Base-by-base conservation (phyloP, 1,284 basidiomycete species). In the Melanopsichium pennsylvanicum region DNA sequence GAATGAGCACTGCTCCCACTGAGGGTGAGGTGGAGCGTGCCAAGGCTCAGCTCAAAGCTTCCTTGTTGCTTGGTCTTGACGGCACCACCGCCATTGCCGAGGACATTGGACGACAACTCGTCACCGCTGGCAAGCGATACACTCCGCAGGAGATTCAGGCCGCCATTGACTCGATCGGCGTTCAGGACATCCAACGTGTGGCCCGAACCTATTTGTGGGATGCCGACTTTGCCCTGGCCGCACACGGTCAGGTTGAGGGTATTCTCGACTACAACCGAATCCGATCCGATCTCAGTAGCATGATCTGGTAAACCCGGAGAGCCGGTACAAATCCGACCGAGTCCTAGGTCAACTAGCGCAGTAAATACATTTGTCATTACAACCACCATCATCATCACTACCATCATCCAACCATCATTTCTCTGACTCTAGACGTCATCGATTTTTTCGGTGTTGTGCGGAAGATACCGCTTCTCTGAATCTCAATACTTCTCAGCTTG, bases 201-300 rank as follows among this genome's bases (percentile, higher is more conserved):
- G 95, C 95, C 41, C 88, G 92, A 84, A 95, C 93, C 84, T 96
- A 97, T 83, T 86, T 97, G 26, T 97, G 93, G 93, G 95, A 97
- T 83, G 90, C 90, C 83, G 92, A 94, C 83, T 67, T 80, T 49
- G 77, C 79, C 23, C 61, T 81, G 21, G 62, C 68, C 48, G 70
- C 45, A 35, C 45, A 67, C 31, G 63, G 64, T 41, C 41, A 59
- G 18, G 63, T 47, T 21, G 95, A 97, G 78, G 93, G 94, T 81
- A 85, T 97, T 40, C 78, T 85, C 42, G 83, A 84, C 75, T 85
- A 84, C 76, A 70, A 74, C 73, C 76, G 79, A 34, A 82, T 82
- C 70, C 76, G 82, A 37, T 74, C 79, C 40, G 80, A 76, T 60
- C 81, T 81, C 67, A 69, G 75, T 34, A 78, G 75, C 42, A 75